Evolutionary conservation across 345 rosid genomes (phyloP).

Genomic region (Erucastrum elatum): DNA sequence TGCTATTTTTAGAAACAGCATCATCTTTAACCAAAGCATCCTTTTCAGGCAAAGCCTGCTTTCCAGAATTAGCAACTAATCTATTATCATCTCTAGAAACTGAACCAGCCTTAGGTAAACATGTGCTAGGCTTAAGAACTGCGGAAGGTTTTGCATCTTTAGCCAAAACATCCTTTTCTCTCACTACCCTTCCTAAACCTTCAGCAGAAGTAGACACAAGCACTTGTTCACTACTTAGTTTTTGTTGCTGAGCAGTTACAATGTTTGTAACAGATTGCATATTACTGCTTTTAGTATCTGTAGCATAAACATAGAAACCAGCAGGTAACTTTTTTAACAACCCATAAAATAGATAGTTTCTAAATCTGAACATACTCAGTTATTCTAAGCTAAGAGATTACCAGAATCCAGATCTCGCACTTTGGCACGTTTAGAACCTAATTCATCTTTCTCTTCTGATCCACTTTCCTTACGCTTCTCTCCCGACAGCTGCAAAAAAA

Average conservation of each 20-base stretch:
- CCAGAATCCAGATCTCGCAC: slow-evolving; percentile 34
- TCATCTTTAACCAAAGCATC: slow-evolving; percentile 10
- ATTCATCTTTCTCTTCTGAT: slow-evolving; percentile 39
- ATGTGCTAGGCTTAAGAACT: background rate
- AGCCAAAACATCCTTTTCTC: slow-evolving; percentile 17
- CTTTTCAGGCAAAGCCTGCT: slow-evolving; percentile 31
- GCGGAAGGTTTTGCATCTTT: background rate
- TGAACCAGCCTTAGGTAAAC: slow-evolving; percentile 11
- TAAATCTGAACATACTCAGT: background rate
- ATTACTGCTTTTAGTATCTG: slow-evolving; percentile 24
- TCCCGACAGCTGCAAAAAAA: slow-evolving; percentile 34
- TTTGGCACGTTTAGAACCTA: slow-evolving; percentile 42
- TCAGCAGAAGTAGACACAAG: slow-evolving; percentile 23
- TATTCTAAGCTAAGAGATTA: background rate
- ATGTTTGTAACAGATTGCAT: slow-evolving; percentile 16
- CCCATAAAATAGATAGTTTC: slow-evolving; percentile 2
- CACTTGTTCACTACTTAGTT: slow-evolving; percentile 11
- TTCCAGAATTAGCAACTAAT: slow-evolving; percentile 15
- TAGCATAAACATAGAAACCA: background rate
- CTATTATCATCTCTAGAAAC: slow-evolving; percentile 17
- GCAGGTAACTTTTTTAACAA: background rate
- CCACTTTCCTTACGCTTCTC: slow-evolving; percentile 42
- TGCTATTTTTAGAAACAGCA: slow-evolving; percentile 45
- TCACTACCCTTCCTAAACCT: slow-evolving; percentile 21
- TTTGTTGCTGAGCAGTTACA: slow-evolving; percentile 17